Evolutionary conservation across 176 grass and related monocot genomes (phyloP).

Genomic region (Leersia perrieri): DNA sequence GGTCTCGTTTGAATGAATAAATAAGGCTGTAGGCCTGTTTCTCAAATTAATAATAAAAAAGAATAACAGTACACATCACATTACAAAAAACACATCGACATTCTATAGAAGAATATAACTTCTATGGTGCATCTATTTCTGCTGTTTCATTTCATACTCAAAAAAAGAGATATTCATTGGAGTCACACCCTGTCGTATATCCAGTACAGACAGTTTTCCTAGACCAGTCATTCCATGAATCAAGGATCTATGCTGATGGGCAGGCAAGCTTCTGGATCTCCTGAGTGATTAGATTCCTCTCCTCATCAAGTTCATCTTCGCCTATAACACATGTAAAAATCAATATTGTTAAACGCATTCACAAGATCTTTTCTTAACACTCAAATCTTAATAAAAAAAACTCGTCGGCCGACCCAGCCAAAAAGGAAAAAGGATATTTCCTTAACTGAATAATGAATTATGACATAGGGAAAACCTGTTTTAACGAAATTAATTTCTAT

Average conservation of each 20-base stretch:
- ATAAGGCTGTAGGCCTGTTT: too few relatives aligned
- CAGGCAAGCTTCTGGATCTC: constrained; percentile 56
- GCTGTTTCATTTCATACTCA: neutral
- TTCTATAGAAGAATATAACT: neutral
- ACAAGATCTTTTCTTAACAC: neutral
- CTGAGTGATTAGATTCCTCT: constrained; percentile 58
- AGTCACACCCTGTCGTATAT: neutral
- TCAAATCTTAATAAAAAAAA: too few relatives aligned
- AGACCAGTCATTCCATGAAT: neutral
- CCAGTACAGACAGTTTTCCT: neutral
- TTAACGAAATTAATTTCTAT: neutral
- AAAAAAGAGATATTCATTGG: neutral
- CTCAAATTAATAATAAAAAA: too few relatives aligned
- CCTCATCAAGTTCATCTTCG: constrained; percentile 81
- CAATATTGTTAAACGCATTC: neutral
- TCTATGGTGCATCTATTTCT: neutral
- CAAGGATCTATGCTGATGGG: constrained; percentile 4
- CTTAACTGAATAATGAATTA: too few relatives aligned
- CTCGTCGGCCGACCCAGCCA: too few relatives aligned
- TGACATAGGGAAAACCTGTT: neutral
- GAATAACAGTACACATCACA: neutral
- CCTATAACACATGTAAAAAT: constrained; percentile 33
- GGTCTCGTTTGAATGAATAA: too few relatives aligned
- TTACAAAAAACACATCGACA: neutral
- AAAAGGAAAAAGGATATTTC: too few relatives aligned